These are phyloP conservation scores for Lichtheimia corymbifera DNA, from an alignment of 371 early-diverging fungal species.

Conservation along the genomic window DNA sequence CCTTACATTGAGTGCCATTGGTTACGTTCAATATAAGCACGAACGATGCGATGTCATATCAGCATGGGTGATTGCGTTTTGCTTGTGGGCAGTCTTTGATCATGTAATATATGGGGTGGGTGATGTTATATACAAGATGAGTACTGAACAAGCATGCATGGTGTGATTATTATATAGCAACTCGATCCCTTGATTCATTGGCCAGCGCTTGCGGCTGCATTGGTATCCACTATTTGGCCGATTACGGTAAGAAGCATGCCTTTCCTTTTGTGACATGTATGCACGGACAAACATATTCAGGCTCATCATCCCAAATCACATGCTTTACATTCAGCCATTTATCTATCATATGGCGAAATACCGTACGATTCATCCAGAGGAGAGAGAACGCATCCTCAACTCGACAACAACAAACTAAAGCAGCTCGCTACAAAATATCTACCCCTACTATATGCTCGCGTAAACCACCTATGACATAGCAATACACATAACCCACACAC, in stretches of 20 bases:
- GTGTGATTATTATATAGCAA: conserved; percentile 20
- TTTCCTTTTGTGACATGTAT: conserved; percentile 1
- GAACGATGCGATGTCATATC: conserved; percentile 63
- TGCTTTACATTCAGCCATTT: no score
- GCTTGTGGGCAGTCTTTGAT: conserved; percentile 43
- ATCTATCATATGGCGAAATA: no score
- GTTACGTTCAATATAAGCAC: conserved; percentile 65
- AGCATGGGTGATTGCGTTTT: conserved; percentile 51
- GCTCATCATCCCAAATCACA: no score
- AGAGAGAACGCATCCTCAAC: no score
- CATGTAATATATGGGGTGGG: conserved; percentile 23
- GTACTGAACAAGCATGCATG: background rate
- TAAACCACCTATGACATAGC: no score
- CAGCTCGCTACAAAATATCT: no score
- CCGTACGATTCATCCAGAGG: no score
- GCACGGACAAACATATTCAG: no score
- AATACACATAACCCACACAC: no score
- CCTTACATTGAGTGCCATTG: conserved; percentile 59
- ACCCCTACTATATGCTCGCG: no score
- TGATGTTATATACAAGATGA: conserved; percentile 23
- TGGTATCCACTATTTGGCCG: conserved; percentile 53
- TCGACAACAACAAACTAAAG: no score
- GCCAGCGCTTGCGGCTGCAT: conserved; percentile 54
- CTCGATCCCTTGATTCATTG: conserved; percentile 30
- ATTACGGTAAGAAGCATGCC: conserved; percentile 21